Evolutionary conservation across 441 rosid genomes (phyloP), one percentile per base, ranked within the genome.

Genomic region (Pelargonium exstipulatum): DNA sequence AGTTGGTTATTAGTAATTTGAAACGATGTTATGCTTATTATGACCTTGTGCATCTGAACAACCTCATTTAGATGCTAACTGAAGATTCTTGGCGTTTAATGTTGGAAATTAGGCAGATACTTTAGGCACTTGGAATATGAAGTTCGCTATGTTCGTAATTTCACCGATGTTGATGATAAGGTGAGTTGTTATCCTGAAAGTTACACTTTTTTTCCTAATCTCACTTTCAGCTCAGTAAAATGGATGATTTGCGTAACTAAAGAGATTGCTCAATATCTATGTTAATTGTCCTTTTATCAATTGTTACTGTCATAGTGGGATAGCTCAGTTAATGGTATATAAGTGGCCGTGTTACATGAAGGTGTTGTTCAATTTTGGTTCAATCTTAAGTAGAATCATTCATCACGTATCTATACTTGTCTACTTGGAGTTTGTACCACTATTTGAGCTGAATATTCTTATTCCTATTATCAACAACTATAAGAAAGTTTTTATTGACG

Each of bases 121-220:
- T 79, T 93, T 1, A 70, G 65, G 2, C 82, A 83, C 69, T 69
- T 88, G 67, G 87, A 83, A 35, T 90, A 80, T 78, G 88, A 88
- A 68, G 86, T 90, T 71, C 84, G 73, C 12, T 88, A 83, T 71
- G 90, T 86, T 12, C 73, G 91, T 40, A 87, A 88, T 76, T 87
- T 87, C 69, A 90, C 96, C 0, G 91, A 86, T 69, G 80, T 88
- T 22, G 96, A 90, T 80, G 96, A 88, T 72, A 90, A 90, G 94
- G 92, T 84, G 26, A 55, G 61, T 55, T 55, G 61, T 55, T 55
- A 55, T 2, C 20, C 9, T 22, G 20, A 16, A 55, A 55, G 6
- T 8, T 18, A 55, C 61, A 18, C 61, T 5, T 55, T 14, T 55
- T 55, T 35, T 73, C 67, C 58, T 64, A 69, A 45, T 18, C n/a